These are phyloP conservation scores for Arthromyces matolae DNA, from an alignment of 768 basidiomycete species.

Conservation along the genomic window DNA sequence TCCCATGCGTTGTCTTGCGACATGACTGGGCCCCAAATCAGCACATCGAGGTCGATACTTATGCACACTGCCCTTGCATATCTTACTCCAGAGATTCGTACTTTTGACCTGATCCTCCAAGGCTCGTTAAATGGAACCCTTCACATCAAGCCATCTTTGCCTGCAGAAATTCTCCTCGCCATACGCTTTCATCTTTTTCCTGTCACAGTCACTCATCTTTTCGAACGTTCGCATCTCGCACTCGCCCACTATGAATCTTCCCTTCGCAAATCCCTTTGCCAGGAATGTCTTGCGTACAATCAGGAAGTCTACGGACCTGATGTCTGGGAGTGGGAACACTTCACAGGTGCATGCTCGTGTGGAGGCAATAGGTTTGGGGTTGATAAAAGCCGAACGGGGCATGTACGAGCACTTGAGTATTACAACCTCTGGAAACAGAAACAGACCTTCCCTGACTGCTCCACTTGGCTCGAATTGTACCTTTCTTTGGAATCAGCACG, in stretches of 20 bases:
- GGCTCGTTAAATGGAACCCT: conserved; percentile 9
- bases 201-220: conserved; percentile 37
- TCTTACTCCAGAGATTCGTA: conserved; percentile 42
- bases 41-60: conserved; percentile 40
- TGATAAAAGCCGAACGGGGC: neutral
- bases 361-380: conserved; percentile 12
- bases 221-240: conserved; percentile 38
- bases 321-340: conserved; percentile 52
- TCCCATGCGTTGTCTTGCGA: neutral
- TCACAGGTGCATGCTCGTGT: conserved; percentile 49
- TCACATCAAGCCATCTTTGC: conserved; percentile 28
- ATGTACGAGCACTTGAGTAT: conserved; percentile 6
- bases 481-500: conserved; percentile 36
- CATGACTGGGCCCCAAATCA: conserved; percentile 25
- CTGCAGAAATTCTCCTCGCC: conserved; percentile 49
- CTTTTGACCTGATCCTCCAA: conserved; percentile 37
- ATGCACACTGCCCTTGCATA: conserved; percentile 51
- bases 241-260: conserved; percentile 39
- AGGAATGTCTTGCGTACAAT: conserved; percentile 49
- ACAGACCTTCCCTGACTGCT: conserved; percentile 35
- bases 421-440: conserved; percentile 12
- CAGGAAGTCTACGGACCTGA: conserved; percentile 50
- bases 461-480: conserved; percentile 44
- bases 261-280: conserved; percentile 40
- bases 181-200: conserved; percentile 48